Evolutionary conservation across 257 asterid genomes (phyloP).

Genomic region (Lycium barbarum): DNA sequence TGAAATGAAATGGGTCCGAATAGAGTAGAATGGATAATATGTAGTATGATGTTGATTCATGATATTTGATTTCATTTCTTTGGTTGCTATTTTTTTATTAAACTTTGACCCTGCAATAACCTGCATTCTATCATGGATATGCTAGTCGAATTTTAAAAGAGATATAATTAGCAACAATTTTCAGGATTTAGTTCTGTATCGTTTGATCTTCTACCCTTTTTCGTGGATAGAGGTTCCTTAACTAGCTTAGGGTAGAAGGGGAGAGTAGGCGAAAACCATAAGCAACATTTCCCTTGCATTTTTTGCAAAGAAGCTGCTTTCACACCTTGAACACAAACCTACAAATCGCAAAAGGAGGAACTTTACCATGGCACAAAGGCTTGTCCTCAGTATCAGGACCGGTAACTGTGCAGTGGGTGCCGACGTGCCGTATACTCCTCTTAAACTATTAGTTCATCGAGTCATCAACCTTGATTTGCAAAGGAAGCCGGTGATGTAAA

Average conservation of each 20-base stretch:
- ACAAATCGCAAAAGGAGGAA: neutral
- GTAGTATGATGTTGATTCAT: neutral
- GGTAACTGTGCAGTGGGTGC: neutral
- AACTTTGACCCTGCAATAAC: neutral
- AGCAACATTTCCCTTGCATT: neutral
- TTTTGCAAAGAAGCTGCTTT: neutral
- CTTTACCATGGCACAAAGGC: neutral
- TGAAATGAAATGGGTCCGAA: neutral
- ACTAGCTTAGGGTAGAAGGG: neutral
- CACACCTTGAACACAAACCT: neutral
- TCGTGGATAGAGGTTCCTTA: neutral
- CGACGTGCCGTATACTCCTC: neutral
- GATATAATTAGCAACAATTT: neutral
- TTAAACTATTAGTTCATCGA: neutral
- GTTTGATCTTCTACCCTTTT: neutral
- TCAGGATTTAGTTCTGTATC: conserved; percentile 6
- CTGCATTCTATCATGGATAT: neutral
- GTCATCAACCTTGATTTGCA: neutral
- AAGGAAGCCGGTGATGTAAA: neutral
- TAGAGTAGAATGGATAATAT: neutral
- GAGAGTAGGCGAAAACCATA: neutral
- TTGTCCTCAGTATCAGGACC: neutral
- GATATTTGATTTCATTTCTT: neutral
- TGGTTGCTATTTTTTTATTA: neutral
- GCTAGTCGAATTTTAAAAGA: neutral